Conservation (phyloP, 2,329 filamentous ascomycete genomes). For the Pseudofabraea citricarpa region DNA sequence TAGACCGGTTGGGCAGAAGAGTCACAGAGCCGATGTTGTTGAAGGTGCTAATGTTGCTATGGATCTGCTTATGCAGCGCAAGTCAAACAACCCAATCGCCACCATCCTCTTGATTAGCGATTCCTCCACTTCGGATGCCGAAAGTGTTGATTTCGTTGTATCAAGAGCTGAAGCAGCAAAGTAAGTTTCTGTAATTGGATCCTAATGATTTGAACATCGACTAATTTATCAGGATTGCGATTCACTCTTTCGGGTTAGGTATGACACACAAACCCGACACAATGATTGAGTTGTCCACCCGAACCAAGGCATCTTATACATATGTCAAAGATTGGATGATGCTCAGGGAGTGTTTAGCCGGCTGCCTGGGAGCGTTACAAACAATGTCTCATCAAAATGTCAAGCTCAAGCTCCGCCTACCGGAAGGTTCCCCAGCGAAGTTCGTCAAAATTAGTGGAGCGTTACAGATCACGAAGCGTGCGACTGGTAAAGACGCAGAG, state of each 20-base stretch:
- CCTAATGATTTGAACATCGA: slow-evolving; percentile 20
- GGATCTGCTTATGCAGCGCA: slow-evolving; percentile 97
- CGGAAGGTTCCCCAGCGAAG: slow-evolving; percentile 94
- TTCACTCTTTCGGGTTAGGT: slow-evolving; percentile 93
- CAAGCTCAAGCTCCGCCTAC: slow-evolving; percentile 87
- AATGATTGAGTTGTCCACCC: slow-evolving; percentile 93
- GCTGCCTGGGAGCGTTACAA: slow-evolving; percentile 87
- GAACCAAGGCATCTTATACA: slow-evolving; percentile 94
- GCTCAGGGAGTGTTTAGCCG: slow-evolving; percentile 91
- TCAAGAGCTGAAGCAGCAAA: slow-evolving; percentile 96
- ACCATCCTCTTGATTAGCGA: slow-evolving; percentile 97
- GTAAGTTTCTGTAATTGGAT: slow-evolving; percentile 56
- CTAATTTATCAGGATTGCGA: slow-evolving; percentile 66
- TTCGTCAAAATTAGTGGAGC: slow-evolving; percentile 98
- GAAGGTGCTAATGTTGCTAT: slow-evolving; percentile 97
- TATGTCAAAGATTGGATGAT: slow-evolving; percentile 99
- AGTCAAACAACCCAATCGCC: slow-evolving; percentile 90
- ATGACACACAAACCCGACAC: slow-evolving; percentile 98
- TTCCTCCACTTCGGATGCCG: slow-evolving; percentile 87
- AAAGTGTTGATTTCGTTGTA: slow-evolving; percentile 96
- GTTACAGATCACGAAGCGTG: slow-evolving; percentile 91
- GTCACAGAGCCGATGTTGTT: slow-evolving; percentile 90
- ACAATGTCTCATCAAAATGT: slow-evolving; percentile 97
- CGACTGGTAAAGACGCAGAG: slow-evolving; percentile 90
- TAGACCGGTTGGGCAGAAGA: slow-evolving; percentile 93